Evolutionary conservation across 1,284 basidiomycete genomes (phyloP).

Genomic region (Boletellus deceptivus): DNA sequence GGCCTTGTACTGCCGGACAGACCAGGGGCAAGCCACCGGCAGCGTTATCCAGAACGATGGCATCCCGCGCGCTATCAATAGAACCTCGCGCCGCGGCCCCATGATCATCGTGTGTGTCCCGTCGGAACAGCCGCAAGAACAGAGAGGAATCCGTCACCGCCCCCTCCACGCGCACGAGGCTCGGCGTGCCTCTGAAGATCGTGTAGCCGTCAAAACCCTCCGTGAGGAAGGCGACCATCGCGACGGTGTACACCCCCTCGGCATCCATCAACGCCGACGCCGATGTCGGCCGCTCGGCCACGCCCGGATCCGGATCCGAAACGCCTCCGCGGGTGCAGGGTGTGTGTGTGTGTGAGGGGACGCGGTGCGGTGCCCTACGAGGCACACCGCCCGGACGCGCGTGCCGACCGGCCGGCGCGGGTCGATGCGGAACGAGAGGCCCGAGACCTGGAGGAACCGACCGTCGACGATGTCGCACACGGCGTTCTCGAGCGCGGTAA

Average conservation of each 20-base stretch:
- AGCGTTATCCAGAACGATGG: conserved; percentile 1
- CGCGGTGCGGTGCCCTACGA: not conserved
- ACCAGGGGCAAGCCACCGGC: not conserved
- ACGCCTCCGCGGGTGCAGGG: no score
- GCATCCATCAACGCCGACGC: not conserved
- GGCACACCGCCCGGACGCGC: conserved; percentile 3
- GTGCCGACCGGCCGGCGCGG: conserved; percentile 7
- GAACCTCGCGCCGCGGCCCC: not conserved
- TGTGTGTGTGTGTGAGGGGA: no score
- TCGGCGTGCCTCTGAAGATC: conserved; percentile 4
- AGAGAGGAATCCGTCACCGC: conserved; percentile 13
- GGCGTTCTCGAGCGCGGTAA: conserved; percentile 10
- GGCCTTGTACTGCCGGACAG: conserved; percentile 15
- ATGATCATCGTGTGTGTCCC: conserved; percentile 3
- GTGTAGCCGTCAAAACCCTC: conserved; percentile 13
- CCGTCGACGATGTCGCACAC: conserved; percentile 11
- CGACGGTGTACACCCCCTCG: conserved; percentile 3
- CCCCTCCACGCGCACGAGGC: not conserved
- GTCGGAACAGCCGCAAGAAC: conserved; percentile 5
- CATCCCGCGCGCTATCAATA: conserved; percentile 11
- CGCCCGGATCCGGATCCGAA: no score
- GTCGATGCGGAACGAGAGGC: conserved; percentile 11
- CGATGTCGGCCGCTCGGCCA: no score
- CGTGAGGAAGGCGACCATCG: conserved; percentile 13
- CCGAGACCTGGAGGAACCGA: conserved; percentile 15